Conservation (phyloP, 108 stramenopile species). For the Conticribra weissflogii region DNA sequence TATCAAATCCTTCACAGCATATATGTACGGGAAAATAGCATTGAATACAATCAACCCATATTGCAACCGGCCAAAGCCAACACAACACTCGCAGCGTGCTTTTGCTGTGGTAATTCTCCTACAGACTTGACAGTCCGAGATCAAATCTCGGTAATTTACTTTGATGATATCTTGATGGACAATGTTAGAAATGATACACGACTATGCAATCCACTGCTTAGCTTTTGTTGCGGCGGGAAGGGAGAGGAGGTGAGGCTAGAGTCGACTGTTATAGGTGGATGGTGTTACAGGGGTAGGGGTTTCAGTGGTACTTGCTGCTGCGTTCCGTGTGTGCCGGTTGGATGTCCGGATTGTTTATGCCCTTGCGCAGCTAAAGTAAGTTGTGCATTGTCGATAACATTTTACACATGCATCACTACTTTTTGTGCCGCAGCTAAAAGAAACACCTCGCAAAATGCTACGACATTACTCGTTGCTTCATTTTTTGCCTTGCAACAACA, state of each 20-base stretch:
- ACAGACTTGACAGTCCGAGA: conserved; percentile 53
- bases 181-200: conserved; percentile 57
- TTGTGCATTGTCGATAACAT: conserved; percentile 11
- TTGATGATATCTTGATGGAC: conserved; percentile 59
- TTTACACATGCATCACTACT: background rate
- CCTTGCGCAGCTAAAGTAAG: conserved; percentile 46
- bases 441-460: background rate
- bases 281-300: conserved; percentile 42
- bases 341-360: conserved; percentile 41
- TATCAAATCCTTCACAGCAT: conserved; percentile 33
- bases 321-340: conserved; percentile 36
- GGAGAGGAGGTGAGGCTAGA: conserved; percentile 58
- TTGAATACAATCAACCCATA: conserved; percentile 67
- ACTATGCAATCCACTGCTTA: conserved; percentile 44
- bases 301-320: conserved; percentile 24
- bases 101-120: conserved; percentile 51
- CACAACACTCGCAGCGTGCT: conserved; percentile 5
- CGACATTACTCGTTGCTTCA: background rate
- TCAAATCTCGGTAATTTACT: conserved; percentile 57
- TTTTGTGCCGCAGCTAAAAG: too few relatives aligned
- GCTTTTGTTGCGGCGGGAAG: conserved; percentile 59
- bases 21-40: conserved; percentile 59
- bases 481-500: background rate
- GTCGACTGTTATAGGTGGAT: conserved; percentile 44
- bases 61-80: conserved; percentile 37